Conservation (phyloP, 257 asterid species). For the Thymus mandschuricus region DNA sequence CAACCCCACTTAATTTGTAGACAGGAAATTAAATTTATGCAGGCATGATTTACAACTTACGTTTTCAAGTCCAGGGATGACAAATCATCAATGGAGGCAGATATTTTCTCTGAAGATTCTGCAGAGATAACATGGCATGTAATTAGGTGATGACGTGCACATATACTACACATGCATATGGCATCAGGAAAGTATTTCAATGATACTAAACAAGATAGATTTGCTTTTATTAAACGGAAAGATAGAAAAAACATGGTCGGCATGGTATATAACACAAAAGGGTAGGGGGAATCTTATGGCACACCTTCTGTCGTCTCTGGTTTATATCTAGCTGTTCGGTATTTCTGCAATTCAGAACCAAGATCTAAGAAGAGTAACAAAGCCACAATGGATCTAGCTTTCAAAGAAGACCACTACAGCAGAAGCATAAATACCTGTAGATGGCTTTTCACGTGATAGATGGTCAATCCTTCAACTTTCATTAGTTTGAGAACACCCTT, state of each 20-base stretch:
- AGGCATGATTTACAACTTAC: constrained; percentile 43
- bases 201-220: background rate
- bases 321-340: constrained; percentile 86
- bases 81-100: constrained; percentile 64
- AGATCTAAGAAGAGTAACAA: constrained; percentile 29
- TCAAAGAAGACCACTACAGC: constrained; percentile 11
- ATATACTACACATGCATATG: background rate
- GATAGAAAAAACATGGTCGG: constrained; percentile 18
- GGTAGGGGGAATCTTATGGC: constrained; percentile 4
- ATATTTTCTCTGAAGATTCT: constrained; percentile 72
- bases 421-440: constrained; percentile 44
- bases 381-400: constrained; percentile 23
- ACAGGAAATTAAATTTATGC: background rate
- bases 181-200: constrained; percentile 1
- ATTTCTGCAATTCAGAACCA: constrained; percentile 66
- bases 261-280: constrained; percentile 22
- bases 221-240: constrained; percentile 2
- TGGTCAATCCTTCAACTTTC: constrained; percentile 83
- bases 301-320: constrained; percentile 87
- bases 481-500: constrained; percentile 83
- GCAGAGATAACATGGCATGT: constrained; percentile 31
- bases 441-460: constrained; percentile 93
- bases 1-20: constrained; percentile 1
- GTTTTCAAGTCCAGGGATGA: constrained; percentile 76
- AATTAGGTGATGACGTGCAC: constrained; percentile 15